Percentiles rank a stretch among this genome's conserved stretches.
Evolutionary conservation across 441 rosid genomes (phyloP).

Genomic region (Gossypium trilobum): DNA sequence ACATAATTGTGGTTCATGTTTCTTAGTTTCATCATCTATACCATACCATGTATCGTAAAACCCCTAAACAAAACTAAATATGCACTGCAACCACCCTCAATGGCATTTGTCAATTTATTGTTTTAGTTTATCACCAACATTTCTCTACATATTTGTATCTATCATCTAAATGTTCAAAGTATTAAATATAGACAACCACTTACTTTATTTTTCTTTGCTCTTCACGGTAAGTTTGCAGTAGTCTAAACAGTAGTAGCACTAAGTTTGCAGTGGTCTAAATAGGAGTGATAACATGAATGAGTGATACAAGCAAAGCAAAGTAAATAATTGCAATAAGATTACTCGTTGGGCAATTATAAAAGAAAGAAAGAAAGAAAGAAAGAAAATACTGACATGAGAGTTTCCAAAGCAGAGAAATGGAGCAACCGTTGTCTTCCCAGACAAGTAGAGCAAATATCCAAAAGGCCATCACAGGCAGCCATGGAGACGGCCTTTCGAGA

Average conservation of each 20-base stretch:
- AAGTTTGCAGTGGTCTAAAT: background rate
- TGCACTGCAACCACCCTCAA: background rate
- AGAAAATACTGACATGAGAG: conserved; percentile 35
- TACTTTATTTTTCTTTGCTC: background rate
- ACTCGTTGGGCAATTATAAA: background rate
- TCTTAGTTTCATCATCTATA: background rate
- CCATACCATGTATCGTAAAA: background rate
- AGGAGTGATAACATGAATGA: background rate
- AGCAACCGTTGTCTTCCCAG: conserved; percentile 35
- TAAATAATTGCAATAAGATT: background rate
- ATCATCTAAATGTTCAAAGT: background rate
- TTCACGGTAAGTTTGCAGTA: background rate
- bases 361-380: background rate
- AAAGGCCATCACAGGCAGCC: conserved; percentile 39
- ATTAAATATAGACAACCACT: background rate
- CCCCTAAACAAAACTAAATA: background rate
- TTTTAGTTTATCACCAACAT: background rate
- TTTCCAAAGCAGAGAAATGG: conserved; percentile 32
- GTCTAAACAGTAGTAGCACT: background rate
- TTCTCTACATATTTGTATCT: background rate
- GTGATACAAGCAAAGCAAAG: background rate
- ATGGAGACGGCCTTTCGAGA: conserved; percentile 20
- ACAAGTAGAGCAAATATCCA: conserved; percentile 44
- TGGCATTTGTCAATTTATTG: background rate
- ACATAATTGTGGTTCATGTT: background rate